Evolutionary conservation across 1,139 yeast species (phyloP), one percentile per base, ranked within the genome.

Genomic region (Suhomyces atakaporum): DNA sequence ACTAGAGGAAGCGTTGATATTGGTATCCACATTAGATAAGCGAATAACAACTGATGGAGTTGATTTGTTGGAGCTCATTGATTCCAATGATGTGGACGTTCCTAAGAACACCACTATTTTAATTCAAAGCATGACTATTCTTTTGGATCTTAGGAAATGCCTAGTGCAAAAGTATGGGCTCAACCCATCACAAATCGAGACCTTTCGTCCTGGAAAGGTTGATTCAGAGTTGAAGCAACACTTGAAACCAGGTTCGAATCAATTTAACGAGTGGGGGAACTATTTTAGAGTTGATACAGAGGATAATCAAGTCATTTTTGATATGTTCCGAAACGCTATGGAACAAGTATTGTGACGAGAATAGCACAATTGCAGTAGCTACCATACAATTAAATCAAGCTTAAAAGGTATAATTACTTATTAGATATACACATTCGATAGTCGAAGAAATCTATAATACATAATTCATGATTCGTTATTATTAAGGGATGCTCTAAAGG

Each of bases 1-100:
- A 0, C 46, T 66, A 35, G 80, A 75, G 43, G 82, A 77, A 38
- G 36, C 53, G 2, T 42, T 49, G 22, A 40, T 46, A 5, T 11
- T 53, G 9, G 25, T 55, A 3, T 34, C 36, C 26, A 44, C 42
- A n/a, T 43, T 53, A 12, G 54, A 56, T 27, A 32, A 48, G 10
- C 34, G 47, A 10, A 41, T 54, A 3, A 33, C 50, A 3, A 51
- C 62, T 3, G 65, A 63, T 35, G 74, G 71, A 1, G 49, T 61
- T 25, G 69, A 67, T 25, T 47, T 74, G n/a, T 44, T 56, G 36
- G 49, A 42, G 42, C 44, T 39, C 41, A 42, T 44, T 38, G 15
- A 24, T 7, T n/a, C 14, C 19, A 39, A 40, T 3, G 46, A 44
- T 5, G 42, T 41, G 29, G 43, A 50, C 35, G 37, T 10, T 7